These are phyloP conservation scores for Ceratobasidium sp. DNA, from an alignment of 1,284 basidiomycete genomes.

Conservation along the genomic window DNA sequence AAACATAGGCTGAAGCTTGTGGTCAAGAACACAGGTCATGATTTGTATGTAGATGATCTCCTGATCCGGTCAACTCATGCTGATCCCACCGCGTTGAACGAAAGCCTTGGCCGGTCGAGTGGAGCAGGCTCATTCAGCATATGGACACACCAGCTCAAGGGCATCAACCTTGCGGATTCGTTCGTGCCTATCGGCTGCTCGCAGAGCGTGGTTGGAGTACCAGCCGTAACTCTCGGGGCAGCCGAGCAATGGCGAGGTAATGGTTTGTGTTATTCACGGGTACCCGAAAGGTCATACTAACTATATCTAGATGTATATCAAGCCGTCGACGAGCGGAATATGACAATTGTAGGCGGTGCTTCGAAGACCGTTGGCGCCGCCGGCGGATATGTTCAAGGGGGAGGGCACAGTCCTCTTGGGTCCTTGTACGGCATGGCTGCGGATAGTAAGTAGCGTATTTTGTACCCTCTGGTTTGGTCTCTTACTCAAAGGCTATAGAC, in stretches of 20 bases:
- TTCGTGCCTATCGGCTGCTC: slow-evolving; percentile 23
- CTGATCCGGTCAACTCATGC: neutral
- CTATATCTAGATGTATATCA: slow-evolving; percentile 19
- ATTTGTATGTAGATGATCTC: slow-evolving; percentile 8
- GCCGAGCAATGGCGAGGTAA: slow-evolving; percentile 37
- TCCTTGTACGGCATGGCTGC: slow-evolving; percentile 44
- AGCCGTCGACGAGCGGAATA: slow-evolving; percentile 23
- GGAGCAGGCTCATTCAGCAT: slow-evolving; percentile 42
- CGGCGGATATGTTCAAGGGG: neutral
- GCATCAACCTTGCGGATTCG: slow-evolving; percentile 40
- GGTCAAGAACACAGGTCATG: slow-evolving; percentile 4
- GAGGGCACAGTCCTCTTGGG: slow-evolving; percentile 30
- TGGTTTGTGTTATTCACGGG: neutral
- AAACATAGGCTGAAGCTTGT: slow-evolving; percentile 18
- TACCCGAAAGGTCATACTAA: neutral
- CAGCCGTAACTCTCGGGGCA: slow-evolving; percentile 4
- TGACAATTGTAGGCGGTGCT: neutral
- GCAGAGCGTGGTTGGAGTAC: neutral
- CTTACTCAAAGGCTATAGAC: slow-evolving; percentile 11
- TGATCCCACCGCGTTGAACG: neutral
- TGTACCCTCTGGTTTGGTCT: neutral
- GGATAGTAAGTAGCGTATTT: slow-evolving; percentile 30
- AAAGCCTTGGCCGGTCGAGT: slow-evolving; percentile 42
- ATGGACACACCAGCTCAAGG: slow-evolving; percentile 12
- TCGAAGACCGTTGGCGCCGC: too few species aligned